Evolutionary conservation across 2,329 filamentous ascomycete species (phyloP), one percentile per base, ranked within the genome.

Genomic region (Paecilomyces niveus): DNA sequence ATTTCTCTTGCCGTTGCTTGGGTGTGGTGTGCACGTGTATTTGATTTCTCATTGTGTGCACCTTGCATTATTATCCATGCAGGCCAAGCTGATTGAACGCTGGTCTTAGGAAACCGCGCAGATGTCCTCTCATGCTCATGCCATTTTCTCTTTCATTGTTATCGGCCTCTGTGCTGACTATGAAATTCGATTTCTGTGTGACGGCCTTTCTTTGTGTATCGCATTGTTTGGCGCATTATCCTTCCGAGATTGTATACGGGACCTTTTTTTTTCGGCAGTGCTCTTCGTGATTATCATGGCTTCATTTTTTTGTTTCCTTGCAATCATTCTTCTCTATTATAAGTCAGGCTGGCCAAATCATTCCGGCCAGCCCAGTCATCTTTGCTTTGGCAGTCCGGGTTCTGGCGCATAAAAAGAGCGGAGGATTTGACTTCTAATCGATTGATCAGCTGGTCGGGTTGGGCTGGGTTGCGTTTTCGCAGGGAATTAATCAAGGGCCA

Each of bases 401-500:
- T 64, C 63, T 66, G 70, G 70, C 70, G 69, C 65, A 70, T 67
- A 67, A 72, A 71, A 72, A 69, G 64, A 69, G 67, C 62, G 66
- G 60, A 60, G 64, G 59, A 60, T 64, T 65, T 62, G 64, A 70
- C 69, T 66, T 68, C 66, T 70, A 45, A n/a, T 67, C 63, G 63
- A 65, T 67, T 65, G 63, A 55, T 51, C 32, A 39, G 54, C n/a
- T n/a, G n/a, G n/a, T n/a, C 65, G 68, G 67, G 67, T 63, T 68
- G 67, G 68, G 63, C 63, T 67, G 63, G 62, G 65, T 68, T 56
- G 62, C 62, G 66, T 65, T 67, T 57, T 67, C 65, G 60, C 63
- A 62, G 60, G 62, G 62, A 67, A 64, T 67, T 69, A 66, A 69
- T 66, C 63, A 65, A 63, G 62, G 61, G 58, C 35, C 35, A 45